phyloP scores from a whole-genome alignment of 225 moss, liverwort and hornwort species.

The Lunularia cruciata region DNA sequence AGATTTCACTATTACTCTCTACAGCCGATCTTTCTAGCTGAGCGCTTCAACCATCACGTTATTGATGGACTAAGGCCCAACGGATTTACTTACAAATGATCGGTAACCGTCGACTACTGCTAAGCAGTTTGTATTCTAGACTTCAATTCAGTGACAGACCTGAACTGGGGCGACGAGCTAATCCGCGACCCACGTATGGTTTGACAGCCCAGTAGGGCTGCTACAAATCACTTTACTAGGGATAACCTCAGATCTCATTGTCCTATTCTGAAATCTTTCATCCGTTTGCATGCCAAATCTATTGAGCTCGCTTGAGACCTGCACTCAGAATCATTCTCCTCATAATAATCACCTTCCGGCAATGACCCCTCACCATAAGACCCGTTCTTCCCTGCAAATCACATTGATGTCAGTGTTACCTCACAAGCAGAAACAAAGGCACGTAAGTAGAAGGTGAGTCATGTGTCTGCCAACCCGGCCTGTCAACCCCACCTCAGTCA shows the following conservation, averaged over 20 bases:
- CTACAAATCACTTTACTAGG: background rate
- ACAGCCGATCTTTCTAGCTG: conserved; percentile 13
- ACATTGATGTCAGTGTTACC: background rate
- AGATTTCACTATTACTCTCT: conserved; percentile 9
- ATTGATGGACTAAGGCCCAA: background rate
- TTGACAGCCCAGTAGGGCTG: background rate
- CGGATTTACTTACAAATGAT: conserved; percentile 26
- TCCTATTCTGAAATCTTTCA: conserved; percentile 21
- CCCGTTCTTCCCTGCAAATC: conserved; percentile 26
- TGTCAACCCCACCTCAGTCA: background rate
- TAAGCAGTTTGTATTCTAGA: conserved; percentile 4
- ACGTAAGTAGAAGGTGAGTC: too few relatives aligned
- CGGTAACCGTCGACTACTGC: background rate
- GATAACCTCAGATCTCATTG: background rate
- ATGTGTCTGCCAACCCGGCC: too few relatives aligned
- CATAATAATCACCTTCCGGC: conserved; percentile 23
- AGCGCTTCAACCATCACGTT: background rate
- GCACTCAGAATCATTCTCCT: conserved; percentile 20
- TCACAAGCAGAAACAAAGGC: background rate
- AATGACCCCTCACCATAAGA: conserved; percentile 15
- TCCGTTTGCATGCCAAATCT: conserved; percentile 25
- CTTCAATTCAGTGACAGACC: background rate
- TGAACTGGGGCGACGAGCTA: background rate
- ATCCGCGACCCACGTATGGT: background rate
- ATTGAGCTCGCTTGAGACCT: conserved; percentile 4